Conservation (phyloP, 1,284 basidiomycete genomes). For the Agroathelia rolfsii region DNA sequence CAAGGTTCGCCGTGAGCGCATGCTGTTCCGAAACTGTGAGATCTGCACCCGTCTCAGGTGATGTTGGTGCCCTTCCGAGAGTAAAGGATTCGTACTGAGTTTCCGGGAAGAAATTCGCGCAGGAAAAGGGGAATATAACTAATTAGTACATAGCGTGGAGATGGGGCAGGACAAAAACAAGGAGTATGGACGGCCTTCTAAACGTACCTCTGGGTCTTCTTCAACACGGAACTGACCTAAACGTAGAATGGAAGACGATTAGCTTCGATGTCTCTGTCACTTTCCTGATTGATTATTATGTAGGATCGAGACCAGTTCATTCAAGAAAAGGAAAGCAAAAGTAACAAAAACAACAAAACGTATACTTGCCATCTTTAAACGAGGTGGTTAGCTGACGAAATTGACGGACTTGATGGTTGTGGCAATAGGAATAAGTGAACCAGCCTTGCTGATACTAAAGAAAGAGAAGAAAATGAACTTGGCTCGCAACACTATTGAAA, state of each 20-base stretch:
- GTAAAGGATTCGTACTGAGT: slow-evolving; percentile 81
- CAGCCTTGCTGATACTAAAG: slow-evolving; percentile 74
- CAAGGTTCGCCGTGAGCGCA: slow-evolving; percentile 52
- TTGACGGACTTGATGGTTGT: slow-evolving; percentile 81
- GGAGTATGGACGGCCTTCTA: too few species aligned
- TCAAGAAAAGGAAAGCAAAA: slow-evolving; percentile 8
- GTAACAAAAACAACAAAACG: slow-evolving; percentile 16
- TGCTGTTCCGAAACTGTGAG: slow-evolving; percentile 57
- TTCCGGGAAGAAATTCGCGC: too few species aligned
- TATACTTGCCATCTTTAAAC: slow-evolving; percentile 53
- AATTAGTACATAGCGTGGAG: too few species aligned
- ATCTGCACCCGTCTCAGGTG: slow-evolving; percentile 51
- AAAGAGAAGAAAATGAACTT: slow-evolving; percentile 12
- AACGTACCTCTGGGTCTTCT: slow-evolving; percentile 72
- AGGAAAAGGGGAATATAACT: too few species aligned
- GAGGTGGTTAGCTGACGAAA: slow-evolving; percentile 64
- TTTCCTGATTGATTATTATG: too few species aligned
- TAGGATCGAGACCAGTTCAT: slow-evolving; percentile 12
- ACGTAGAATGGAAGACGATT: slow-evolving; percentile 5
- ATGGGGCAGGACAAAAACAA: too few species aligned
- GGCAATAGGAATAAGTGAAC: slow-evolving; percentile 96
- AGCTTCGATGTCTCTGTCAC: too few species aligned
- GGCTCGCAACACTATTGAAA: slow-evolving; percentile 11
- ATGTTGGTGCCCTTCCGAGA: slow-evolving; percentile 59
- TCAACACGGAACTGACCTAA: slow-evolving; percentile 64